Evolutionary conservation across 495 filamentous ascomycete species (phyloP), one percentile per base, ranked within the genome.

Genomic region (Penicillium desertorum): DNA sequence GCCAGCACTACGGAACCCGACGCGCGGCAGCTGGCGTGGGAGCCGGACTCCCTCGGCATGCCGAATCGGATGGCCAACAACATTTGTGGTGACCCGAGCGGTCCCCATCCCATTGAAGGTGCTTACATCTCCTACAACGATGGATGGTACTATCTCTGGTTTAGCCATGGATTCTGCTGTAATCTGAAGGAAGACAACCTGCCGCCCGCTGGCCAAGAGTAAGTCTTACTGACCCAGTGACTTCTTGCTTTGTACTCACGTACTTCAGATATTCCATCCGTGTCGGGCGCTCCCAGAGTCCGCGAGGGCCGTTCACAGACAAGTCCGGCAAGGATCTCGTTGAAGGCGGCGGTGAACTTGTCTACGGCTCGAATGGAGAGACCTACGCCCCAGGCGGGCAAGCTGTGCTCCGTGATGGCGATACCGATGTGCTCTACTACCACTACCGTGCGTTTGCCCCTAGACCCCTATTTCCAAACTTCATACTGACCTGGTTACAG

Each of bases 141-240:
- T 1, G 72, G 64, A 1, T 90, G 80, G 48, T 90, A 86, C 59
- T 91, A 90, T 63, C 75, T 92, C 0, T 90, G 89, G 76, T 88
- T 81, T 69, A 87, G 83, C 58, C 76, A 81, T 44, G 88, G 89
- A 0, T 62, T 68, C n/a, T 92, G 89, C 75, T 92, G 89, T 63
- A 80, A 81, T 12, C 79, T 84, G 46, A 74, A 79, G 52, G 17
- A 63, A 10, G 61, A 63, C 27, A 60, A 61, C n/a, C 67, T 72
- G 20, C 86, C 86, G 0, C 66, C 78, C 0, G 60, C 74, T 1
- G 87, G 88, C 0, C 72, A 73, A n/a, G 89, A 91, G 77, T 91
- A 88, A 37, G 72, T 56, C 30, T 14, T 29, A 42, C 23, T 19
- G 2, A 32, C 32, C 16, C 2, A 39, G 36, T 39, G 23, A 34